Evolutionary conservation across 352 stramenopile species (phyloP).

Genomic region (Phytopythium helicoides): DNA sequence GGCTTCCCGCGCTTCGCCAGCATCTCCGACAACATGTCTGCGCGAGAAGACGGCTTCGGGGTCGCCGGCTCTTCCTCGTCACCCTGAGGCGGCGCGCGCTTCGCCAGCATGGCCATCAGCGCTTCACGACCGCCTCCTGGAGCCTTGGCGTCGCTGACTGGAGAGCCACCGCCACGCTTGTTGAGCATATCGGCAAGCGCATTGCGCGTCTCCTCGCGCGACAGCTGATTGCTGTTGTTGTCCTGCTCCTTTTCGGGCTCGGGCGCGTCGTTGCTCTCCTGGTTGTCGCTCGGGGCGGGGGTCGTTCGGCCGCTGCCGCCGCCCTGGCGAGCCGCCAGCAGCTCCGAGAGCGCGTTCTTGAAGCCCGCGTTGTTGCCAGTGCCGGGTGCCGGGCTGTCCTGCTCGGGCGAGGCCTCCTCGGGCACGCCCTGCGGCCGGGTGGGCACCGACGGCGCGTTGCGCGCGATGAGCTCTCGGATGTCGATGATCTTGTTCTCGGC

Average conservation of each 20-base stretch:
- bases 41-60: slow-evolving; percentile 6
- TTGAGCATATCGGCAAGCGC: slow-evolving; percentile 13
- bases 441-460: slow-evolving; percentile 34
- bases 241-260: slow-evolving; percentile 20
- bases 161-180: slow-evolving; percentile 12
- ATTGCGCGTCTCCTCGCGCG: not conserved
- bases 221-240: not conserved
- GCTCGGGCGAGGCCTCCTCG: slow-evolving; percentile 18
- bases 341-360: slow-evolving; percentile 19
- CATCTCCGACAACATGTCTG: slow-evolving; percentile 38
- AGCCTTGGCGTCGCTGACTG: slow-evolving; percentile 2
- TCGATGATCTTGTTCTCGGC: slow-evolving; percentile 59
- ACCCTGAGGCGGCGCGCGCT: slow-evolving; percentile 13
- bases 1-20: slow-evolving; percentile 21
- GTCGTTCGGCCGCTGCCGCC: not conserved
- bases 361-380: not conserved
- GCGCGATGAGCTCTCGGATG: slow-evolving; percentile 44
- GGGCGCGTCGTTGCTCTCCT: too few relatives aligned
- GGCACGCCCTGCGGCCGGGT: slow-evolving; percentile 15
- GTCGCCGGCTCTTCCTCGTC: slow-evolving; percentile 15
- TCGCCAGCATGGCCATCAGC: slow-evolving; percentile 30
- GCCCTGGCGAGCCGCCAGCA: slow-evolving; percentile 12
- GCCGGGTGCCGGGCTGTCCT: slow-evolving; percentile 5
- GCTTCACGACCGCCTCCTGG: slow-evolving; percentile 12
- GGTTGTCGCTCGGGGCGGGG: slow-evolving; percentile 6